Evolutionary conservation across 164 flowering plant species (phyloP), one percentile per base, ranked within the genome.

Genomic region (Magnolia officinalis): DNA sequence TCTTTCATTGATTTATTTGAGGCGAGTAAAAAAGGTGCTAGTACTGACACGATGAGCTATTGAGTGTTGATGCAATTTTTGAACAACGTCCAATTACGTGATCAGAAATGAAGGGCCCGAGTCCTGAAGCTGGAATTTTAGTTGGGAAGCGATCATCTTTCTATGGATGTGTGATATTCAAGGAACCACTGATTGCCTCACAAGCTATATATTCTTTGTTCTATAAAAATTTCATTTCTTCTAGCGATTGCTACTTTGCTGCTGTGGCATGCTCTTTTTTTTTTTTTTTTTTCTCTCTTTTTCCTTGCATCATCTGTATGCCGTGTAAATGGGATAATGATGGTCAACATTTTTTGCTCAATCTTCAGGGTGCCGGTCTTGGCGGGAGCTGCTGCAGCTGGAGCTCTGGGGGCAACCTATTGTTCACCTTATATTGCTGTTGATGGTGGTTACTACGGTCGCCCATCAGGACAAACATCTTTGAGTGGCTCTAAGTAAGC

Each of bases 321-420:
- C 71, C 4, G 68, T 26, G 9, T 29, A 13, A 29, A 68, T 29
- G 50, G 2, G 19, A 31, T 68, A 37, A 68, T 6, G 18, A 24
- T 37, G 31, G 31, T 37, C 9, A 29, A 14, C 29, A 20, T 50
- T n/a, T 63, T 63, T 23, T 50, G 19, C 50, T 58, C 67, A 8
- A 52, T 51, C 31, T 75, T 31, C 81, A 95, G 98, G 98, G 73
- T 95, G 59, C 98, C 98, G 52, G 90, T 95, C 59, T 79, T 95
- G 83, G 89, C 98, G 14, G 94, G 97, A 74, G 93, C 96, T 81
- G 93, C 97, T 81, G 92, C 92, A 37, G 95, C 95, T 13, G 97
- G 97, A 72, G 92, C 92, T 75, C 77, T 94, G 69, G 97, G 98
- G 50, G 88, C 92, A 70, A 69, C 87, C 11, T 92, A 89, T 78